Evolutionary conservation across 805 yeast species (phyloP).

Genomic region (Grigorovia transvaalensis): DNA sequence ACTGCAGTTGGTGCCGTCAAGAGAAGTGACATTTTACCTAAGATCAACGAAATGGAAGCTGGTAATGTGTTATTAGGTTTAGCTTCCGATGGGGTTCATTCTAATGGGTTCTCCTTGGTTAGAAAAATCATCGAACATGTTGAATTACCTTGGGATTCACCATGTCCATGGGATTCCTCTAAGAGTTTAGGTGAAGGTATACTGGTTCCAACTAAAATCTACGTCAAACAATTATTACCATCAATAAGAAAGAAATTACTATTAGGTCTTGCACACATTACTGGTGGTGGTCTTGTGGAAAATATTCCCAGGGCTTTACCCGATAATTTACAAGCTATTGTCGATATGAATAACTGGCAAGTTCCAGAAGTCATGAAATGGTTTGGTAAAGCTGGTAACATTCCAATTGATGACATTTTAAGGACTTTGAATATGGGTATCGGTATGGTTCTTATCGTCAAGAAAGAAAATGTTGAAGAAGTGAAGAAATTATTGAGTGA

Average conservation of each 20-base stretch:
- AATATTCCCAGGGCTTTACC: slow-evolving; percentile 95
- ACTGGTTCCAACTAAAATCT: slow-evolving; percentile 83
- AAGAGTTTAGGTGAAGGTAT: slow-evolving; percentile 78
- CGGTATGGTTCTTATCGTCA: slow-evolving; percentile 90
- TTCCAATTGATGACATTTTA: slow-evolving; percentile 72
- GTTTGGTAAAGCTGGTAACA: slow-evolving; percentile 86
- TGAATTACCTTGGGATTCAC: slow-evolving; percentile 57
- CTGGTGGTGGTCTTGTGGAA: slow-evolving; percentile 97
- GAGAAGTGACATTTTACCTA: slow-evolving; percentile 66
- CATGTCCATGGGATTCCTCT: slow-evolving; percentile 74
- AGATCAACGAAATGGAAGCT: slow-evolving; percentile 48
- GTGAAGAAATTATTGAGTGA: slow-evolving; percentile 43
- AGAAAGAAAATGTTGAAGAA: slow-evolving; percentile 49
- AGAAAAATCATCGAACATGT: slow-evolving; percentile 80
- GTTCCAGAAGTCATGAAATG: slow-evolving; percentile 87
- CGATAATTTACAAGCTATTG: slow-evolving; percentile 59
- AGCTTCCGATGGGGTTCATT: slow-evolving; percentile 87
- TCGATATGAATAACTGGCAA: slow-evolving; percentile 73
- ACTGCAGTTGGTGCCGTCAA: slow-evolving; percentile 96
- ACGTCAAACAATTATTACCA: slow-evolving; percentile 81
- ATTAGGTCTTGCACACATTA: slow-evolving; percentile 89
- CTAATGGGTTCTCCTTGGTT: slow-evolving; percentile 91
- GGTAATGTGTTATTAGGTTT: slow-evolving; percentile 85
- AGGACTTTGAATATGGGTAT: slow-evolving; percentile 94
- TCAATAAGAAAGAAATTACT: slow-evolving; percentile 57